Base-by-base conservation (phyloP, 176 grass and related monocot species). In the Avena insularis region DNA sequence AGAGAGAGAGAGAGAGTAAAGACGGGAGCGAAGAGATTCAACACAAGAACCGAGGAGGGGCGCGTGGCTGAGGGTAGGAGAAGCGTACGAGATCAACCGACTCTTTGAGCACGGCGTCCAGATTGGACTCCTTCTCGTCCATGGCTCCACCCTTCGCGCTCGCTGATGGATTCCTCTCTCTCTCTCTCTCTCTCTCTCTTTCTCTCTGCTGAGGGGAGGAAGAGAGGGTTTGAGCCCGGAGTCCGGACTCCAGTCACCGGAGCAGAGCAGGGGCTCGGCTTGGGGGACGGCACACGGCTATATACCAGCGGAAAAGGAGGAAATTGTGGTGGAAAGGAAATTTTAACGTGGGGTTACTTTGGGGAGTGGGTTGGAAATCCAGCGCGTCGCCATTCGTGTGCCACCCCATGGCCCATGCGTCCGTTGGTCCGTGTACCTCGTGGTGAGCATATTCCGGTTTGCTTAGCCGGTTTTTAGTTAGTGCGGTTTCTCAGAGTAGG, bases 51-150 rank as follows among this genome's bases (percentile, higher is more conserved):
- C 2, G 35, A 66, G 40, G 31, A 73, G 68, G 17, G 25, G 12
- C 9, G 40, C 40, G 40, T 43, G 40, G 40, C 40, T 43, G 40
- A 43, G 40, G 40, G 40, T 43, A 43, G 43, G 58, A 49, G 17
- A 25, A 25, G 83, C 54, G 47, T 87, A 94, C 92, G 82, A 94
- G 73, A 79, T 94, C 92, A 64, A 94, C 90, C 59, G 72, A 82
- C 87, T 94, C 92, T 78, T 92, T 94, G 87, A 94, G 92, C 85
- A 94, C 90, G 64, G 92, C 92, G 3, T 94, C 92, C 43, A 94
- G 85, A 36, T 82, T 87, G 78, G 78, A 85, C 78, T 79, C 90
- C 92, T 94, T 92, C 2, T 94, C 92, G 66, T 78, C 87, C 92
- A 92, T 94, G 61, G 81, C 57, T 56, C 63, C 56, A 12, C 20